phyloP scores from a whole-genome alignment of 1,284 basidiomycete genomes.

The Retiboletus flavoniger region DNA sequence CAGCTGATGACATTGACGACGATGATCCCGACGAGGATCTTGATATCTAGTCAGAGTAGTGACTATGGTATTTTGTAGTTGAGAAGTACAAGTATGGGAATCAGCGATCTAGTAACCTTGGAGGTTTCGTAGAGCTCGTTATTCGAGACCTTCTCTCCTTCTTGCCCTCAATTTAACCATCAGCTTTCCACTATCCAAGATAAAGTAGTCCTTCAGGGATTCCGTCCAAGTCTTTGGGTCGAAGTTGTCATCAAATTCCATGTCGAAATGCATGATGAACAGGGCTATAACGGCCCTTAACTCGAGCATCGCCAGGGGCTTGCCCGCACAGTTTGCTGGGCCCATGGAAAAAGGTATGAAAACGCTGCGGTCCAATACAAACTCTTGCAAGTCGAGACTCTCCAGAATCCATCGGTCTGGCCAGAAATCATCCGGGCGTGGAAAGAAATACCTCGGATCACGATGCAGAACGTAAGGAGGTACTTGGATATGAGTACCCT shows the following conservation, averaged over 20 bases:
- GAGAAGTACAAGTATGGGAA: background rate
- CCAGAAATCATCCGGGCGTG: conserved; percentile 41
- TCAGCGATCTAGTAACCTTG: background rate
- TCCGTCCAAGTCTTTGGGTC: conserved; percentile 30
- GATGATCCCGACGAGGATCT: conserved; percentile 90
- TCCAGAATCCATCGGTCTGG: conserved; percentile 43
- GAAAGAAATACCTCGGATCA: conserved; percentile 42
- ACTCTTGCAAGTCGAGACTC: conserved; percentile 8
- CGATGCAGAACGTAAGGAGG: conserved; percentile 42
- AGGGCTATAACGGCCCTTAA: conserved; percentile 28
- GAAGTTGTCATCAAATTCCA: conserved; percentile 29
- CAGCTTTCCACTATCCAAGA: conserved; percentile 30
- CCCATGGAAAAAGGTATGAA: conserved; percentile 38
- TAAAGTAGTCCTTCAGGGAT: conserved; percentile 32
- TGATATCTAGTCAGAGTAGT: conserved; percentile 55
- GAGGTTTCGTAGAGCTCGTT: background rate
- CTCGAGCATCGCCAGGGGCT: conserved; percentile 34
- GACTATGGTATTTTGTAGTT: background rate
- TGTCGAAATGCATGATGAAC: conserved; percentile 34
- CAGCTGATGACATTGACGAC: conserved; percentile 85
- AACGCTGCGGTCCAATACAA: conserved; percentile 22
- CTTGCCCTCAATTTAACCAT: conserved; percentile 25
- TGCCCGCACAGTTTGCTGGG: conserved; percentile 38
- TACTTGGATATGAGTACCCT: conserved; percentile 39
- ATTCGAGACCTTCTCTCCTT: conserved; percentile 9